These are phyloP conservation scores for Nothophytophthora sp. DNA, from an alignment of 352 stramenopile genomes.

Conservation along the genomic window DNA sequence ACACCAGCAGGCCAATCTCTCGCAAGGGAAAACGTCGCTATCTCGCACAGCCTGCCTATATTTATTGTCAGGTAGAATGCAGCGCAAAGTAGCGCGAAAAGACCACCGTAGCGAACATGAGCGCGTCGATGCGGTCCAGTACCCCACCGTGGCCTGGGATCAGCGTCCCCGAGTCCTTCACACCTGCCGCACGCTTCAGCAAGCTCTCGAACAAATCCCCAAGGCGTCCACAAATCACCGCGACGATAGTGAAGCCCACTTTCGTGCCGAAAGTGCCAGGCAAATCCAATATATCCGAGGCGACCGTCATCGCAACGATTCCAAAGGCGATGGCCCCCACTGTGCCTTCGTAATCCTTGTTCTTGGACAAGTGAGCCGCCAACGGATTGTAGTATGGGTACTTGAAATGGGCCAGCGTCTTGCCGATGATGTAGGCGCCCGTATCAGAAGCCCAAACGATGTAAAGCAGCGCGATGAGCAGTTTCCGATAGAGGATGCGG, in stretches of 20 bases:
- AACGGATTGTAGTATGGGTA: conserved; percentile 78
- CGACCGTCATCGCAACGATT: conserved; percentile 82
- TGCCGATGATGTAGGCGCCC: conserved; percentile 92
- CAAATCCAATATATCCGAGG: conserved; percentile 55
- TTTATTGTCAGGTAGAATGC: conserved; percentile 8
- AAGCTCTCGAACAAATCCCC: conserved; percentile 95
- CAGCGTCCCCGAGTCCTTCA: conserved; percentile 95
- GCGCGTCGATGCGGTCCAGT: conserved; percentile 94
- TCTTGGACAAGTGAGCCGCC: conserved; percentile 91
- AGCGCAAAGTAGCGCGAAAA: conserved; percentile 50
- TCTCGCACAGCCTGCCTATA: too few relatives aligned
- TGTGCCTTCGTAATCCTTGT: conserved; percentile 96
- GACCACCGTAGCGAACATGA: conserved; percentile 87
- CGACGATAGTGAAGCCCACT: conserved; percentile 81
- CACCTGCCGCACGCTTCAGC: conserved; percentile 91
- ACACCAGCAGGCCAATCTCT: too few relatives aligned
- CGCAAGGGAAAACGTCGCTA: too few relatives aligned
- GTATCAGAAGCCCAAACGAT: conserved; percentile 87
- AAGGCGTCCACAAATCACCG: conserved; percentile 91
- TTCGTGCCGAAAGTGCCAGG: conserved; percentile 74
- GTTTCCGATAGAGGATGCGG: conserved; percentile 45
- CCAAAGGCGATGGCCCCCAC: conserved; percentile 81
- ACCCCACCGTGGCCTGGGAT: conserved; percentile 95
- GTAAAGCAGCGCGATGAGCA: conserved; percentile 61
- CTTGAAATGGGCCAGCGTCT: conserved; percentile 84